Conservation (phyloP, 768 basidiomycete species). For the Kwoniella pini region DNA sequence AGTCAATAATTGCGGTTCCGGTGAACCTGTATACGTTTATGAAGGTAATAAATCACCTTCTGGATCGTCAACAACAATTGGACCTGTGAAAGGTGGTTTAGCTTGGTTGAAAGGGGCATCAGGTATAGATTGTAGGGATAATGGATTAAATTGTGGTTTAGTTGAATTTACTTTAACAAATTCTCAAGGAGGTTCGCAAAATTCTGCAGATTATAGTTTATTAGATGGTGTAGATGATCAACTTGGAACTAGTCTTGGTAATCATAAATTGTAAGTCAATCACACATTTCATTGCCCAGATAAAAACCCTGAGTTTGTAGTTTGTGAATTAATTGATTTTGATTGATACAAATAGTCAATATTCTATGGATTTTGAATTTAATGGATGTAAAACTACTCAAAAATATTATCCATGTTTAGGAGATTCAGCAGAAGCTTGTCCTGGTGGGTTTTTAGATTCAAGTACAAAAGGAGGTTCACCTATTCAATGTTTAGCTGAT, state of each 20-base stretch:
- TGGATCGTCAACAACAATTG: background rate
- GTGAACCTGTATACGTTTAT: slow-evolving; percentile 2
- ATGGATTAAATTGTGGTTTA: slow-evolving; percentile 3
- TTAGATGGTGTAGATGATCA: slow-evolving; percentile 3
- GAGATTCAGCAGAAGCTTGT: slow-evolving; percentile 11
- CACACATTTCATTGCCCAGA: no score
- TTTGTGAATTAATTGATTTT: no score
- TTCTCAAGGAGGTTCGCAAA: slow-evolving; percentile 4
- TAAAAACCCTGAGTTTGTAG: no score
- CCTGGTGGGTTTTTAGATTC: slow-evolving; percentile 18
- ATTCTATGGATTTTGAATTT: slow-evolving; percentile 3
- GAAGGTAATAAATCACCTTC: background rate
- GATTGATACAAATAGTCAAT: no score
- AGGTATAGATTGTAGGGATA: background rate
- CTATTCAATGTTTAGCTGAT: slow-evolving; percentile 9
- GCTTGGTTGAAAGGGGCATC: slow-evolving; percentile 1
- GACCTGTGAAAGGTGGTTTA: background rate
- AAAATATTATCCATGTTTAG: background rate
- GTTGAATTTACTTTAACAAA: slow-evolving; percentile 5
- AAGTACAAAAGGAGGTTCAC: slow-evolving; percentile 15
- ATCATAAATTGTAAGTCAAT: slow-evolving; percentile 3
- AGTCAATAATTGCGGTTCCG: slow-evolving; percentile 7
- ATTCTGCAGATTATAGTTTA: slow-evolving; percentile 6
- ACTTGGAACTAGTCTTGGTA: background rate
- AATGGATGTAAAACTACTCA: slow-evolving; percentile 1